These are phyloP conservation scores for Condylostoma magnum DNA, from an alignment of 169 alveolate species.

Conservation along the genomic window DNA sequence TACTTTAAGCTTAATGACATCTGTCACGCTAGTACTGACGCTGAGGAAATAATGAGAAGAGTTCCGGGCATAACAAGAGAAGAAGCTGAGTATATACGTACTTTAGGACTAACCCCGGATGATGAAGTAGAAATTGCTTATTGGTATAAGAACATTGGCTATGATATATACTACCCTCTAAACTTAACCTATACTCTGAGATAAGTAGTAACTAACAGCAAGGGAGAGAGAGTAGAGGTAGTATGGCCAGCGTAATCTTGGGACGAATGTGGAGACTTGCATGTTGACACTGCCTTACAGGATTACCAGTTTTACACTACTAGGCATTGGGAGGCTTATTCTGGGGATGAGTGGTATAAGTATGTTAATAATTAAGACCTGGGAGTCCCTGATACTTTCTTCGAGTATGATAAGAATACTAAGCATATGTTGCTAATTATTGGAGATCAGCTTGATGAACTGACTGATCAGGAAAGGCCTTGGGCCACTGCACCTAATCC, in stretches of 20 bases:
- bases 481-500: constrained; percentile 67
- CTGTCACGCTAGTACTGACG: constrained; percentile 52
- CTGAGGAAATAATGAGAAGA: constrained; percentile 81
- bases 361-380: constrained; percentile 46
- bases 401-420: constrained; percentile 72
- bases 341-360: constrained; percentile 34
- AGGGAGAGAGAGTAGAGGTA: constrained; percentile 81
- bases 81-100: constrained; percentile 67
- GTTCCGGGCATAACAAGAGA: constrained; percentile 83
- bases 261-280: constrained; percentile 58
- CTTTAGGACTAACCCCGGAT: constrained; percentile 70
- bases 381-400: constrained; percentile 81
- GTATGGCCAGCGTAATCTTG: constrained; percentile 68
- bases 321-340: constrained; percentile 31
- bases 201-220: constrained; percentile 77
- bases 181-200: constrained; percentile 71
- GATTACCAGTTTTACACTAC: background rate
- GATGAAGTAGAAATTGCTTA: constrained; percentile 78
- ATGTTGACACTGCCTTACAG: constrained; percentile 36
- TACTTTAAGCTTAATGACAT: constrained; percentile 11
- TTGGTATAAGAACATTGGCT: constrained; percentile 59
- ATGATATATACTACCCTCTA: constrained; percentile 69
- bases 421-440: constrained; percentile 36
- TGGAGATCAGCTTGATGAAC: constrained; percentile 60
- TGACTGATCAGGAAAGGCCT: constrained; percentile 70